Evolutionary conservation across 2,329 filamentous ascomycete species (phyloP), one percentile per base, ranked within the genome.

Genomic region (Diplodia sapinea): DNA sequence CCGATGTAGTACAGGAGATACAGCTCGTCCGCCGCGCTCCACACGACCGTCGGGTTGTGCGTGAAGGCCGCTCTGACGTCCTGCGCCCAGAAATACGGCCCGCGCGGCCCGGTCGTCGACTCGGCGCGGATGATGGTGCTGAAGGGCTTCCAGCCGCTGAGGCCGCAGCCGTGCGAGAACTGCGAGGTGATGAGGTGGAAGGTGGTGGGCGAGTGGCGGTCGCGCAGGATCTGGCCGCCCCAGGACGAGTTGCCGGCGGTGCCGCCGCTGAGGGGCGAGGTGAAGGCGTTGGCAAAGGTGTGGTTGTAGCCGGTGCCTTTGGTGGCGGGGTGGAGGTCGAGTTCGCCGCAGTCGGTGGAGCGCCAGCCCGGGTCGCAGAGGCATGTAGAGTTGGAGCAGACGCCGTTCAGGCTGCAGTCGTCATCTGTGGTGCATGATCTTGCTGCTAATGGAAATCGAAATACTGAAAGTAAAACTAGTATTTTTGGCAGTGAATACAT

Each of bases 1-100:
- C 82, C 83, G 49, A 84, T 85, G 26, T 77, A 76, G 68, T 83
- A 83, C 1, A 85, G 69, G 0, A 85, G 71, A 51, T 82, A 85
- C 23, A 75, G 76, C 1, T 76, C 47, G n/a, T 85, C 82, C 0
- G 78, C 79, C 0, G 78, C 79, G 38, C 80, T 83, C 70, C 79
- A 84, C 0, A 84, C 71, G 0, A 80, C 76, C 0, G 80, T 80
- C 0, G 82, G 81, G 40, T 85, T 85, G 67, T 85, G 83, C 0
- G 77, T 78, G 51, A 85, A 85, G 2, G 78, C 79, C 2, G 75
- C 73, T 2, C 78, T 77, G 0, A 85, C 72, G 5, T 78, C 76
- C 17, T 81, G 76, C 0, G 75, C 78, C 65, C 78, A 84, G 4
- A 69, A 59, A 54, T 84, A 85, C 0, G 82, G 83, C 0, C 83